A percentile compares a stretch with the other conserved stretches of the same genome.
phyloP scores from a whole-genome alignment of 345 rosid genomes.

The Eucalyptus regnans region DNA sequence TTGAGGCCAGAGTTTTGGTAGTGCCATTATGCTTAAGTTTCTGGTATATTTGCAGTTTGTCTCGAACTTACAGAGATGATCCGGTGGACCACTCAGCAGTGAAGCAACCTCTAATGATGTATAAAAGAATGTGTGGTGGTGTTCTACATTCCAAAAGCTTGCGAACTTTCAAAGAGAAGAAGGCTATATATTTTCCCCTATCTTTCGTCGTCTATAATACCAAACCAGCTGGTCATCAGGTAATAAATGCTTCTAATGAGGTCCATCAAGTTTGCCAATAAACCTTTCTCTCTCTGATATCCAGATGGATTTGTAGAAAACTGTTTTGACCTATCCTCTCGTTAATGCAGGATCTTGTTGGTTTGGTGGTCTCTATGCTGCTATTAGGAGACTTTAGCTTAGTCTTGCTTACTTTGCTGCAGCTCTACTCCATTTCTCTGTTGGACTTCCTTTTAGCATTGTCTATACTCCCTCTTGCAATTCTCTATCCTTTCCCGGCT shows the following conservation, averaged over 20 bases:
- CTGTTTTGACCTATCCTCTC: not conserved
- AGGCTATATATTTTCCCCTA: slow-evolving; percentile 34
- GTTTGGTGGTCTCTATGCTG: slow-evolving; percentile 69
- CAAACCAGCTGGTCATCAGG: slow-evolving; percentile 93
- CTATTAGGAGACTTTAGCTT: slow-evolving; percentile 74
- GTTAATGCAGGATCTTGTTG: slow-evolving; percentile 69
- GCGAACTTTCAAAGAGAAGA: slow-evolving; percentile 45
- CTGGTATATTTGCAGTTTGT: slow-evolving; percentile 11
- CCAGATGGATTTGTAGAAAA: not conserved
- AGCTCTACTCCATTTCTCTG: slow-evolving; percentile 82
- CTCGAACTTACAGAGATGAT: slow-evolving; percentile 11
- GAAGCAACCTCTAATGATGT: slow-evolving; percentile 16
- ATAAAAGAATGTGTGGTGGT: slow-evolving; percentile 38
- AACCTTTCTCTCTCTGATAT: not conserved
- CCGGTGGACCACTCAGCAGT: slow-evolving; percentile 1
- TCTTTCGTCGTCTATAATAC: slow-evolving; percentile 55
- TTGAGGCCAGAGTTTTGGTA: not conserved
- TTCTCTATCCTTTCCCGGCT: slow-evolving; percentile 78
- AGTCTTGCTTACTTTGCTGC: slow-evolving; percentile 80
- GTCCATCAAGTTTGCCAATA: not conserved
- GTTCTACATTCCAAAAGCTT: slow-evolving; percentile 61
- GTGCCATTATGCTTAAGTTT: not conserved
- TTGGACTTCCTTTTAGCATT: slow-evolving; percentile 49
- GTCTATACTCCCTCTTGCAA: slow-evolving; percentile 68
- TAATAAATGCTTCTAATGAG: slow-evolving; percentile 1